Conservation (phyloP, 2,329 filamentous ascomycete genomes). For the Trichoderma cornu-damae region DNA sequence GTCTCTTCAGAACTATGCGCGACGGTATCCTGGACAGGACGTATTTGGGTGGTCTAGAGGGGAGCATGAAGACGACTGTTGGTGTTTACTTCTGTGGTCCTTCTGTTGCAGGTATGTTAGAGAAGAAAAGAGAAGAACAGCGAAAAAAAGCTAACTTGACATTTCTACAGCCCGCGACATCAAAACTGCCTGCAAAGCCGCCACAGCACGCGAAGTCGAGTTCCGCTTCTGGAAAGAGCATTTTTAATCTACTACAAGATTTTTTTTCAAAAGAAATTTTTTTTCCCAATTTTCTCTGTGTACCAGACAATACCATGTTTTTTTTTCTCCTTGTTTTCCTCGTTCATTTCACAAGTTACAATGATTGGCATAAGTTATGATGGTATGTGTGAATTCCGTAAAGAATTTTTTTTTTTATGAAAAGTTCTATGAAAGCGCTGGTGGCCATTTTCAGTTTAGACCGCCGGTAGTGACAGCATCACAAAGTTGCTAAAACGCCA, state of each 20-base stretch:
- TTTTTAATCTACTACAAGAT: conserved; percentile 44
- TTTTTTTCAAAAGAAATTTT: no score
- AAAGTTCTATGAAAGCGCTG: conserved; percentile 1
- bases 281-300: conserved; percentile 1
- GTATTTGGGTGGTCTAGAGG: conserved; percentile 78
- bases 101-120: conserved; percentile 59
- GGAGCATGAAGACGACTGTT: conserved; percentile 72
- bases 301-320: conserved; percentile 12
- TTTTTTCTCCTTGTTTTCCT: conserved; percentile 6
- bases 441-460: conserved; percentile 1
- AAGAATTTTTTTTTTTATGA: no score
- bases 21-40: conserved; percentile 79
- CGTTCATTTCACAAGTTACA: conserved; percentile 3
- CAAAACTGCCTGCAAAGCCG: conserved; percentile 69
- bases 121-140: no score
- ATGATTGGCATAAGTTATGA: conserved; percentile 6
- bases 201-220: conserved; percentile 70
- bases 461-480: not conserved
- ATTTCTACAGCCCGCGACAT: conserved; percentile 67
- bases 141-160: conserved; percentile 31
- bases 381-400: conserved; percentile 9
- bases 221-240: conserved; percentile 99
- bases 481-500: not conserved
- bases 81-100: conserved; percentile 98
- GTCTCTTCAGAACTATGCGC: conserved; percentile 77